Evolutionary conservation across 257 asterid species (phyloP), one percentile per base, ranked within the genome.

Genomic region (Solanum rostratum): DNA sequence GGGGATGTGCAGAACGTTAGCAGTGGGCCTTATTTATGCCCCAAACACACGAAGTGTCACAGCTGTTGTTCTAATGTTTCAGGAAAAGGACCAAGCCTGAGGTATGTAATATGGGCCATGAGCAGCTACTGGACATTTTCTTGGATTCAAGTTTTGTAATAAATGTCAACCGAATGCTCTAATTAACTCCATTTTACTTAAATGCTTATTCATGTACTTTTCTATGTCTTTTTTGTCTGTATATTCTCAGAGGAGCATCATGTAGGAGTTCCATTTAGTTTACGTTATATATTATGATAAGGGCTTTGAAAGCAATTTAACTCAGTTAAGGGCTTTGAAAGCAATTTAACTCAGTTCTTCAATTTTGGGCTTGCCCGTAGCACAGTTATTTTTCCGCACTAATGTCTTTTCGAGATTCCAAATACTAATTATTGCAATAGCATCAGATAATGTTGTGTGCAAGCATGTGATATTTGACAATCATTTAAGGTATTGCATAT

Each of bases 21-120:
- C 79, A 94, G 90, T 89, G 99, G 97, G 50, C 97, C 99, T 84
- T 97, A 94, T 90, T 85, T 97, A 85, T 97, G 99, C 91, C 97
- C 97, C 82, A 93, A 97, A 88, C 99, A 97, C 86, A 97, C 99
- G 1, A 94, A 84, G 90, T 97, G 99, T 84, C 99, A 97, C 85
- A 95, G 99, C 88, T 97, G 99, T 89, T 90, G 73, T 83, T 97
- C 99, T 85, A 86, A 88, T 82, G 98, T 97, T 85, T 98, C 99
- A 45, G 99, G 99, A 86, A 97, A 97, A 71, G 99, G 99, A 86
- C 89, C 90, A 73, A 95, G 99, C 60, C 93, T 94, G 62, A 95
- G 99, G 99, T 96, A 83, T 79, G 93, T 50, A 46, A 59, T 87
- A 74, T 84, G 49, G 52, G 88, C 66, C 76, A 7, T 68, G 43